Conservation (phyloP, 176 grass and related monocot genomes). For the Olyra latifolia region DNA sequence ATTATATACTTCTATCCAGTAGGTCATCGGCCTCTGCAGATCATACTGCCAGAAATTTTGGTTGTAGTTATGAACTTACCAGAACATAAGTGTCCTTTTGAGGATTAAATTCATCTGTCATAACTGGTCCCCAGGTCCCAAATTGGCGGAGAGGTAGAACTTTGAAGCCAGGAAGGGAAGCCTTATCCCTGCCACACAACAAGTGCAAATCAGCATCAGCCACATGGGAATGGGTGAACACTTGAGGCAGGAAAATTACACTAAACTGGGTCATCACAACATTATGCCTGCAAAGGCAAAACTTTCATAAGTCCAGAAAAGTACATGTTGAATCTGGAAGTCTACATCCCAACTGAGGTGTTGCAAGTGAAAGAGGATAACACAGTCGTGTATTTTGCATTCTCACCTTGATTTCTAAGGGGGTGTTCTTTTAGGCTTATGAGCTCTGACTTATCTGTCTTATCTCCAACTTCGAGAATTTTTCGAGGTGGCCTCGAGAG, state of each 20-base stretch:
- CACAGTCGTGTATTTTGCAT: no score
- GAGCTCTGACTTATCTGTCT: no score
- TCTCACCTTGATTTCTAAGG: no score
- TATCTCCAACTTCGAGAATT: no score
- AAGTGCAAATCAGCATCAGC: conserved; percentile 29
- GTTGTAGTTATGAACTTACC: conserved; percentile 35
- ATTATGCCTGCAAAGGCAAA: neutral
- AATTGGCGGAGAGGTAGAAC: conserved; percentile 83
- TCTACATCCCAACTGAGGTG: neutral
- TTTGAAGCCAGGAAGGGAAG: conserved; percentile 88
- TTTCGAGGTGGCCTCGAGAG: no score
- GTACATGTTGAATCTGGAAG: neutral
- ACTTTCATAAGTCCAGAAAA: neutral
- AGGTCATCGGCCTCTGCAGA: neutral
- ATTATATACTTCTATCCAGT: neutral
- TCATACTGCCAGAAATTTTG: neutral
- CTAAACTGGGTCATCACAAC: neutral
- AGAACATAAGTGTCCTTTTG: conserved; percentile 94
- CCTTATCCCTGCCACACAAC: conserved; percentile 61
- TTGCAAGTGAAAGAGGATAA: neutral
- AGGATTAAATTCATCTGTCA: conserved; percentile 93
- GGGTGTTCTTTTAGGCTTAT: no score
- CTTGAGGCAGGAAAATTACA: neutral
- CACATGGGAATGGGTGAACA: neutral
- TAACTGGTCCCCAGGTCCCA: conserved; percentile 92